phyloP scores from a whole-genome alignment of 352 stramenopile genomes.

The Phytophthora pinifolia region DNA sequence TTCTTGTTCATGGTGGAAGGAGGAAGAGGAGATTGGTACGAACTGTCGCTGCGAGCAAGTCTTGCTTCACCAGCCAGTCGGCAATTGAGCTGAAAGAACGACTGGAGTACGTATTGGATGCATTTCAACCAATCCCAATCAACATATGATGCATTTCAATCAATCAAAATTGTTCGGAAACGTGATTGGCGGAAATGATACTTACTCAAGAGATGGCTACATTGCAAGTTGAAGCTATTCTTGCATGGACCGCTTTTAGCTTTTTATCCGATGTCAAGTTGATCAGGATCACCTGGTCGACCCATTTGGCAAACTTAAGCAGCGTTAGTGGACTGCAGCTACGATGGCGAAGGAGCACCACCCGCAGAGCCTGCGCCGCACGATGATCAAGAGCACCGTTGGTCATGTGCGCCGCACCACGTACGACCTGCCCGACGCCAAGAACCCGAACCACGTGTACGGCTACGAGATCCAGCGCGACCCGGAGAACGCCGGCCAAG shows the following conservation, averaged over 20 bases:
- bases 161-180: not conserved
- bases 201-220: conserved; percentile 5
- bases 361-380: conserved; percentile 56
- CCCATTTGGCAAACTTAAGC: conserved; percentile 4
- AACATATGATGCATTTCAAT: not conserved
- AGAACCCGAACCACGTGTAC: conserved; percentile 66
- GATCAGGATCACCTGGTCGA: not conserved
- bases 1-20: conserved; percentile 64
- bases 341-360: conserved; percentile 34
- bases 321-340: not conserved
- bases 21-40: not conserved
- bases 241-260: conserved; percentile 17
- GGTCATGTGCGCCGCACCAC: conserved; percentile 55
- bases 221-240: conserved; percentile 17
- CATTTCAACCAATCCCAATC: not conserved
- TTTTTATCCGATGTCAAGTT: not conserved
- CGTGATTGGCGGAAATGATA: no score
- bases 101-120: conserved; percentile 11
- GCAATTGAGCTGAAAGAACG: conserved; percentile 15
- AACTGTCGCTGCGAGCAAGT: not conserved
- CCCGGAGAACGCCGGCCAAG: conserved; percentile 66
- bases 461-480: conserved; percentile 70
- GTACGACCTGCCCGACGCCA: conserved; percentile 71
- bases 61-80: conserved; percentile 17
- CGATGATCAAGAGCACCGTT: conserved; percentile 83